Evolutionary conservation across 1,284 basidiomycete species (phyloP).

Genomic region (Naganishia sp.): DNA sequence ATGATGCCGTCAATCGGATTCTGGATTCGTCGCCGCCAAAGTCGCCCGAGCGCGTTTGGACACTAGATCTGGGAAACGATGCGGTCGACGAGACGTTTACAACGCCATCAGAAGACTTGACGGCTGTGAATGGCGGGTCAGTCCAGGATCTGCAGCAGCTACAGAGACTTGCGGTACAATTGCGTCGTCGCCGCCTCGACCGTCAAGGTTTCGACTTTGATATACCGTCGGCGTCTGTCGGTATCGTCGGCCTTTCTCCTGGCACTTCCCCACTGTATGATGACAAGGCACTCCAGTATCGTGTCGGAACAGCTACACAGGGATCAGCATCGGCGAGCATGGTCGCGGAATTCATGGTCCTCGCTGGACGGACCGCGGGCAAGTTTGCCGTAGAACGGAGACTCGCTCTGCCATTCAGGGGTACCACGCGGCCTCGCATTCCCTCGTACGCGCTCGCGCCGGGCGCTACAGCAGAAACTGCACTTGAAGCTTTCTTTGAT

Average conservation of each 20-base stretch:
- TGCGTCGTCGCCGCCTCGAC: conserved; percentile 41
- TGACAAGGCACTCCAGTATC: conserved; percentile 20
- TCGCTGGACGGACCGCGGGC: conserved; percentile 76
- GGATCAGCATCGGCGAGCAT: conserved; percentile 49
- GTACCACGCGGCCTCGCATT: conserved; percentile 52
- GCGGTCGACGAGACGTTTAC: conserved; percentile 3
- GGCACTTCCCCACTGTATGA: conserved; percentile 5
- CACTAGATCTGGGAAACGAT: conserved; percentile 17
- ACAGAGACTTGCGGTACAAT: conserved; percentile 45
- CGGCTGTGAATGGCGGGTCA: background rate
- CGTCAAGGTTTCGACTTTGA: conserved; percentile 43
- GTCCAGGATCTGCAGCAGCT: conserved; percentile 56
- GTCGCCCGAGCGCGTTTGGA: conserved; percentile 18
- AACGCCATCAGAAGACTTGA: background rate
- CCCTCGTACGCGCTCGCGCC: background rate
- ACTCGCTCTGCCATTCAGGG: conserved; percentile 69
- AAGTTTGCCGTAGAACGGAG: conserved; percentile 65
- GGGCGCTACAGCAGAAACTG: conserved; percentile 27
- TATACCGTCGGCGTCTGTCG: conserved; percentile 30
- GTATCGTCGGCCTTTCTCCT: conserved; percentile 32
- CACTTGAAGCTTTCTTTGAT: conserved; percentile 44
- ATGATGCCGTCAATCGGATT: conserved; percentile 66
- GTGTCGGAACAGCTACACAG: background rate
- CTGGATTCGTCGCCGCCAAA: background rate
- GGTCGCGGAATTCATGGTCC: conserved; percentile 81